Conservation (phyloP, 2,329 filamentous ascomycete genomes). For the Colletotrichum noveboracense region DNA sequence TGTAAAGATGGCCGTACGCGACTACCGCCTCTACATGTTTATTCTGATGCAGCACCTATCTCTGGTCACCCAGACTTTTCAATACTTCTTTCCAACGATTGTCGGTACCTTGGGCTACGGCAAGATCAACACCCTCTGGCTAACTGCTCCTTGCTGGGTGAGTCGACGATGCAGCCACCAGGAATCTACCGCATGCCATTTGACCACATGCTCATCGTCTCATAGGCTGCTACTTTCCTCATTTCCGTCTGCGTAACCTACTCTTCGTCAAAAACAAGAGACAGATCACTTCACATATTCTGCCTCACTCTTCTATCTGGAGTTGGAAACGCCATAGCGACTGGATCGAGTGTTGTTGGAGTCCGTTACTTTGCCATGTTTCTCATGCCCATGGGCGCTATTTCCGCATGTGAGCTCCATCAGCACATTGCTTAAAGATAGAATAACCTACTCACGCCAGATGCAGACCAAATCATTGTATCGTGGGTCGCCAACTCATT, state of each 20-base stretch:
- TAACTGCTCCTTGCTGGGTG: conserved; percentile 64
- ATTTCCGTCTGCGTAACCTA: conserved; percentile 59
- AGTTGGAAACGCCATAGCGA: conserved; percentile 61
- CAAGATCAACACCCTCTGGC: conserved; percentile 56
- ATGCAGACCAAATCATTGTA: conserved; percentile 60
- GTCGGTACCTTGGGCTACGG: conserved; percentile 65
- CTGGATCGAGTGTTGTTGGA: conserved; percentile 52
- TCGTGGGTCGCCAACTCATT: conserved; percentile 73
- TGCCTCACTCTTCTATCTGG: conserved; percentile 56
- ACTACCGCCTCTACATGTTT: conserved; percentile 58
- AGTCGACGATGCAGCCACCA: conserved; percentile 7
- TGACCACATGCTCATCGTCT: neutral
- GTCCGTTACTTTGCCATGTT: conserved; percentile 69
- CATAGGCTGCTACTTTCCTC: conserved; percentile 53
- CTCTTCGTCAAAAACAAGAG: conserved; percentile 57
- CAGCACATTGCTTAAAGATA: neutral
- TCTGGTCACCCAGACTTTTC: conserved; percentile 60
- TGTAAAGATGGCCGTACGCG: conserved; percentile 51
- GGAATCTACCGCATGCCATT: neutral
- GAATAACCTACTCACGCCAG: neutral
- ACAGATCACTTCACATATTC: conserved; percentile 63
- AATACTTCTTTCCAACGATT: conserved; percentile 71
- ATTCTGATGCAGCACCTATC: conserved; percentile 59
- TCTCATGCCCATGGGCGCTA: conserved; percentile 60
- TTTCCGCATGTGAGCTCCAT: conserved; percentile 45